Conservation (phyloP, 345 rosid species). For the Eucalyptus sp. region DNA sequence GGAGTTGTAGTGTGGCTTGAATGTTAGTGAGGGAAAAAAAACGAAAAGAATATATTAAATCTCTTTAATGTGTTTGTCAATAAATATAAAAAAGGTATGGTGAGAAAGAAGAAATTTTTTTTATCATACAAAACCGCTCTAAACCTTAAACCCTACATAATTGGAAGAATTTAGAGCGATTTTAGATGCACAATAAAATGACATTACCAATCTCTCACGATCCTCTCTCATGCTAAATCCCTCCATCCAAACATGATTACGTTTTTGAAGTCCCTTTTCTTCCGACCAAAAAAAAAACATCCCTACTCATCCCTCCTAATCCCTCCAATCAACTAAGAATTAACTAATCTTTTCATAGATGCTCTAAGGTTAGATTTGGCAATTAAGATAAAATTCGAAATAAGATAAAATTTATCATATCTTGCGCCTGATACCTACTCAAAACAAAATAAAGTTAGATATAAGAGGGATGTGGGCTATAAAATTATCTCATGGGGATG, state of each 20-base stretch:
- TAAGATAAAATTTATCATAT: no score
- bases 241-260: neutral
- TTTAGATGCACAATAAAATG: neutral
- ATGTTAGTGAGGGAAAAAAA: neutral
- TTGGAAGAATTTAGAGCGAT: neutral
- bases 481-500: no score
- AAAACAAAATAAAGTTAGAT: accelerated
- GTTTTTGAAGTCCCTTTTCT: neutral
- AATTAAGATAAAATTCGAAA: no score
- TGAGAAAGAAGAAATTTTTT: neutral
- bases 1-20: neutral
- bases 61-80: neutral
- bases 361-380: no score
- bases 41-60: neutral
- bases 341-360: neutral
- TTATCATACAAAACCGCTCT: neutral
- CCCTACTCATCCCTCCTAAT: neutral
- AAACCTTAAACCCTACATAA: neutral
- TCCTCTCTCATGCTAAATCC: neutral
- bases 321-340: neutral
- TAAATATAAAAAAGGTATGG: neutral
- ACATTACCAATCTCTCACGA: neutral
- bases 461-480: accelerated
- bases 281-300: no score
- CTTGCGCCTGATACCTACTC: accelerated